Conservation (phyloP, 106 monocot species). For the Iris macrosiphon region DNA sequence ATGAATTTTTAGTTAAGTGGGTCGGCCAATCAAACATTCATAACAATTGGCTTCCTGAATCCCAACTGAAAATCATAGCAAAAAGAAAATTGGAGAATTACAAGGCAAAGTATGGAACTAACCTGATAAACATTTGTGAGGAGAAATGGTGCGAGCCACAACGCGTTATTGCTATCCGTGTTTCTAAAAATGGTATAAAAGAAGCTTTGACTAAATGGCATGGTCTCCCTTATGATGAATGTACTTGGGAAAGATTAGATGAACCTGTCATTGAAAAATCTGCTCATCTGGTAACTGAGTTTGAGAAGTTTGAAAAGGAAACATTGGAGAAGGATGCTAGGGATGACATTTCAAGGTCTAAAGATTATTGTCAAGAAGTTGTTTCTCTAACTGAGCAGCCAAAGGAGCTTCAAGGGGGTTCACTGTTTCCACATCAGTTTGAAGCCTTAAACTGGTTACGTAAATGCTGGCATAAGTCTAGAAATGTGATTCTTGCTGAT, state of each 20-base stretch:
- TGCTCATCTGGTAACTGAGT: constrained; percentile 46
- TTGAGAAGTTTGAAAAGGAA: constrained; percentile 47
- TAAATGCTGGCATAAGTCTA: constrained; percentile 75
- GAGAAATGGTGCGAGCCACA: constrained; percentile 76
- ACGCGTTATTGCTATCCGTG: constrained; percentile 55
- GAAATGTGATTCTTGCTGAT: constrained; percentile 95
- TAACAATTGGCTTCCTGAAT: constrained; percentile 78
- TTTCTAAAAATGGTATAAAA: constrained; percentile 23
- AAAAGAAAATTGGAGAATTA: constrained; percentile 89
- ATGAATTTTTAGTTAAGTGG: constrained; percentile 92
- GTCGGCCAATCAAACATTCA: constrained; percentile 81
- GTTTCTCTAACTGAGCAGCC: constrained; percentile 58
- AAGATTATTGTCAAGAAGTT: constrained; percentile 37
- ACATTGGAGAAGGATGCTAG: constrained; percentile 33
- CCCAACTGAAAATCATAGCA: constrained; percentile 58
- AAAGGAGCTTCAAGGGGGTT: constrained; percentile 72
- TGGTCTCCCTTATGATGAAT: constrained; percentile 79
- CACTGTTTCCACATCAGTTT: constrained; percentile 83
- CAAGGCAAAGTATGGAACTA: constrained; percentile 67
- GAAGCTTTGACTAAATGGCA: constrained; percentile 79
- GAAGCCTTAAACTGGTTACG: constrained; percentile 91
- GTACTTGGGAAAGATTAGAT: constrained; percentile 88
- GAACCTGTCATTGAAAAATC: constrained; percentile 46
- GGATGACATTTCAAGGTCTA: constrained; percentile 11
- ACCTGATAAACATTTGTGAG: constrained; percentile 61